These are phyloP conservation scores for Linum tenue DNA, from an alignment of 345 rosid species.

Conservation along the genomic window DNA sequence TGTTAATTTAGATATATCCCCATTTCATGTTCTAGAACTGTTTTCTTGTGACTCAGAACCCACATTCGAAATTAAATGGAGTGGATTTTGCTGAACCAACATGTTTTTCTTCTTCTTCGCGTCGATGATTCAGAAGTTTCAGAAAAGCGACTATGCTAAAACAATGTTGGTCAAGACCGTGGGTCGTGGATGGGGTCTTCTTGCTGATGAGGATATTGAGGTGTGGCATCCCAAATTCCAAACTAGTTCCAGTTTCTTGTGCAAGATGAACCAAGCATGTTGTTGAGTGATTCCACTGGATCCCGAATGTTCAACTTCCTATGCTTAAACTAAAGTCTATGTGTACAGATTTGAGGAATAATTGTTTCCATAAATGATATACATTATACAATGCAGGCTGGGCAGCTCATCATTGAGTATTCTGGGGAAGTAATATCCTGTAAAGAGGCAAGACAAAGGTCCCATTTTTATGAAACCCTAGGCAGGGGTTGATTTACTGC, in stretches of 20 bases:
- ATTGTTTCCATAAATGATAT: slow-evolving; percentile 7
- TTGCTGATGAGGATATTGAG: slow-evolving; percentile 74
- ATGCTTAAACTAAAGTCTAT: neutral
- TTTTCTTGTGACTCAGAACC: neutral
- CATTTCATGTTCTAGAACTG: neutral
- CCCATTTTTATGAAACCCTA: slow-evolving; percentile 64
- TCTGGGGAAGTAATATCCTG: slow-evolving; percentile 98
- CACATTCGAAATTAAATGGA: neutral
- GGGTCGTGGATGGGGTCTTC: slow-evolving; percentile 88
- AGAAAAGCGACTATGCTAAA: slow-evolving; percentile 71
- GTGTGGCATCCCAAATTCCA: slow-evolving; percentile 20
- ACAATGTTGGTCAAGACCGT: slow-evolving; percentile 65
- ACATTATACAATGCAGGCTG: slow-evolving; percentile 47
- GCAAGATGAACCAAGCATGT: neutral
- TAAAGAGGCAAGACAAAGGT: slow-evolving; percentile 82
- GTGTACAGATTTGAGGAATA: neutral
- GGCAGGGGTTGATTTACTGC: slow-evolving; percentile 30
- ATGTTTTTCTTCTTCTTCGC: neutral
- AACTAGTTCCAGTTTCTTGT: neutral
- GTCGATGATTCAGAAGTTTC: slow-evolving; percentile 44
- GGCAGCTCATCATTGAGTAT: slow-evolving; percentile 83
- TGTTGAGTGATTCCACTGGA: neutral
- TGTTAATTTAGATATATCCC: neutral
- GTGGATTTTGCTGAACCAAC: neutral
- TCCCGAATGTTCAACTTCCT: neutral